phyloP scores from a whole-genome alignment of 257 asterid genomes.

The Cinchona pubescens region DNA sequence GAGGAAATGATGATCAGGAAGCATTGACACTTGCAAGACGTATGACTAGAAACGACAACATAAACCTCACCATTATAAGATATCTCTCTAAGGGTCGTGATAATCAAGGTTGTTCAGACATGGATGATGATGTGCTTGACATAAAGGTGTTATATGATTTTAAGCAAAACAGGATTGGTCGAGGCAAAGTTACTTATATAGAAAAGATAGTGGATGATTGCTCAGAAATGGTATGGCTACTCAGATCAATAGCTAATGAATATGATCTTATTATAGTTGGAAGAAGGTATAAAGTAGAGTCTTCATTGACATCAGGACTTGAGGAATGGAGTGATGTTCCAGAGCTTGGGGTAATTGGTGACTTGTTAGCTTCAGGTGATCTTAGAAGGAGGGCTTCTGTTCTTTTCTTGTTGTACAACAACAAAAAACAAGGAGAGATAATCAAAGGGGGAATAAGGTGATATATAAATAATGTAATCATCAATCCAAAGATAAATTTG shows the following conservation, averaged over 20 bases:
- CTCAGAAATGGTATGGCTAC: slow-evolving; percentile 10
- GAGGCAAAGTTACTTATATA: slow-evolving; percentile 18
- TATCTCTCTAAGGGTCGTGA: not conserved
- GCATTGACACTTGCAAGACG: slow-evolving; percentile 22
- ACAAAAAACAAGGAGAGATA: slow-evolving; percentile 19
- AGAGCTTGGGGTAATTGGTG: slow-evolving; percentile 28
- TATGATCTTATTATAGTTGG: slow-evolving; percentile 30
- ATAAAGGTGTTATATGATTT: slow-evolving; percentile 14
- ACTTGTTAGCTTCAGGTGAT: slow-evolving; percentile 24
- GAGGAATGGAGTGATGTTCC: slow-evolving; percentile 32
- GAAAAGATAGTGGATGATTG: slow-evolving; percentile 14
- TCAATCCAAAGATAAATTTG: too few relatives aligned
- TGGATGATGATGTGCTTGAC: slow-evolving; percentile 15
- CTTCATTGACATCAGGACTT: slow-evolving; percentile 20
- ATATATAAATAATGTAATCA: too few relatives aligned
- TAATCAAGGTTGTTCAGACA: not conserved
- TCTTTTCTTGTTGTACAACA: slow-evolving; percentile 27
- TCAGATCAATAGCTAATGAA: slow-evolving; percentile 19
- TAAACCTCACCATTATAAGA: slow-evolving; percentile 13
- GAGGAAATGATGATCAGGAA: slow-evolving; percentile 28
- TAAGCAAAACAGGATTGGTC: slow-evolving; percentile 18
- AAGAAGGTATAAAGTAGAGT: slow-evolving; percentile 16
- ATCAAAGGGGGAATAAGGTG: too few relatives aligned
- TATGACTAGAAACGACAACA: slow-evolving; percentile 19
- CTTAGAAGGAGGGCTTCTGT: slow-evolving; percentile 22